Conservation (phyloP, 2,329 filamentous ascomycete species). For the Colletotrichum paranaense region DNA sequence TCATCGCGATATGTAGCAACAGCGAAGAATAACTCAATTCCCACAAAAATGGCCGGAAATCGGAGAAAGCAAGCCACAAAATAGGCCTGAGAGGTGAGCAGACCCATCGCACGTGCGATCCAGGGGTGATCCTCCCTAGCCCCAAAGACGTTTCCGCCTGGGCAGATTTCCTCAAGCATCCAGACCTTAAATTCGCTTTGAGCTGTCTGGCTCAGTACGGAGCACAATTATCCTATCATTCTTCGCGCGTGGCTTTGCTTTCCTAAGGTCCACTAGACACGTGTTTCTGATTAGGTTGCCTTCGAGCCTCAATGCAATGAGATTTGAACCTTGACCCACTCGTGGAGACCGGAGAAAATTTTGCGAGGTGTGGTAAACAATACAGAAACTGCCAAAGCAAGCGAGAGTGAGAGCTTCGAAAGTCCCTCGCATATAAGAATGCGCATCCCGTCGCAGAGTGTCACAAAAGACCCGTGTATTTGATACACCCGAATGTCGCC, state of each 20-base stretch:
- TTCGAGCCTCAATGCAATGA: not conserved
- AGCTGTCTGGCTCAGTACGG: not conserved
- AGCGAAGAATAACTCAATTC: too few species aligned
- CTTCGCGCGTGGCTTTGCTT: not conserved
- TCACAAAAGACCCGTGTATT: not conserved
- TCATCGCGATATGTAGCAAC: too few species aligned
- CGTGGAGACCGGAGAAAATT: not conserved
- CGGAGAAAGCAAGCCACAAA: too few species aligned
- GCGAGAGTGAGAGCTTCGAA: not conserved
- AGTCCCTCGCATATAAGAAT: not conserved
- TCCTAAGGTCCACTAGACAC: not conserved
- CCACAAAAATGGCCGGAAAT: too few species aligned
- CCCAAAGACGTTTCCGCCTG: not conserved
- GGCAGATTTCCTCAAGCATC: not conserved
- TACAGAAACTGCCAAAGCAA: not conserved
- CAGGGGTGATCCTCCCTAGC: not conserved
- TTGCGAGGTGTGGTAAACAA: not conserved
- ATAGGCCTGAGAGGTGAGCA: too few species aligned
- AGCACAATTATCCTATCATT: too few species aligned
- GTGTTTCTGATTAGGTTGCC: not conserved
- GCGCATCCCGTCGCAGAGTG: not conserved
- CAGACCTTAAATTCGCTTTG: not conserved
- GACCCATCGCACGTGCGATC: not conserved
- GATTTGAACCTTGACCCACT: not conserved
- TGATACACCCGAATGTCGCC: not conserved